Evolutionary conservation across 495 filamentous ascomycete genomes (phyloP).

Genomic region (Xylaria nigripes): DNA sequence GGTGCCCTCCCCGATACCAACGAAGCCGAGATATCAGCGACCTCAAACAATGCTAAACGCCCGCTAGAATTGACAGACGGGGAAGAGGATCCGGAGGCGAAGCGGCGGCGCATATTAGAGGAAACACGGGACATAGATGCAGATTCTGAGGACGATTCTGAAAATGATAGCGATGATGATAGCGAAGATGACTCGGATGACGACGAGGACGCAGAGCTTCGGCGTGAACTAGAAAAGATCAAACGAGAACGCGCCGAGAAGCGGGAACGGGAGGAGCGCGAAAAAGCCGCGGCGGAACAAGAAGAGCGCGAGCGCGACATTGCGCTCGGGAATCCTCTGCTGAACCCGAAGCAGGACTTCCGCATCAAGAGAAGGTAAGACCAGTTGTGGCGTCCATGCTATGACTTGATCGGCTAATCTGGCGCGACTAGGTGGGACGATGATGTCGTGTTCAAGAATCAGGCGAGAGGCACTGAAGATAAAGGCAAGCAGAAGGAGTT

Average conservation of each 20-base stretch:
- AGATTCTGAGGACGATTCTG: slow-evolving; percentile 62
- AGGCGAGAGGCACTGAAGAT: slow-evolving; percentile 89
- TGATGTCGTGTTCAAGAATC: slow-evolving; percentile 99
- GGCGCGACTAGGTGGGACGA: slow-evolving; percentile 73
- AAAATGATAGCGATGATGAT: slow-evolving; percentile 42
- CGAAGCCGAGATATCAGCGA: slow-evolving; percentile 30
- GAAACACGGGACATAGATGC: slow-evolving; percentile 87
- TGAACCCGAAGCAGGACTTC: slow-evolving; percentile 67
- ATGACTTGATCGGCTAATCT: slow-evolving; percentile 25
- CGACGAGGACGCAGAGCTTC: slow-evolving; percentile 82
- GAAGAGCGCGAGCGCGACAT: slow-evolving; percentile 81
- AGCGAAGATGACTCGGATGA: slow-evolving; percentile 67
- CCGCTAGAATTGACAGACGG: slow-evolving; percentile 47
- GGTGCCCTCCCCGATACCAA: slow-evolving; percentile 30
- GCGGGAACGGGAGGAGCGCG: slow-evolving; percentile 76
- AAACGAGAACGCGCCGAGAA: slow-evolving; percentile 81
- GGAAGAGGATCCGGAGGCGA: slow-evolving; percentile 70
- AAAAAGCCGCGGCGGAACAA: slow-evolving; percentile 66
- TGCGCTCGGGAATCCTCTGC: slow-evolving; percentile 81
- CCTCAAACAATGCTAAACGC: slow-evolving; percentile 51
- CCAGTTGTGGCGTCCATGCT: background rate
- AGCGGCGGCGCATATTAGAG: slow-evolving; percentile 78
- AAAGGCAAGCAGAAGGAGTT: slow-evolving; percentile 87
- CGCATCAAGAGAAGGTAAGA: slow-evolving; percentile 56
- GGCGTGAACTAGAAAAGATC: slow-evolving; percentile 91